Evolutionary conservation across 2,329 filamentous ascomycete species (phyloP).

Genomic region (Penicillium fuscoglaucum): DNA sequence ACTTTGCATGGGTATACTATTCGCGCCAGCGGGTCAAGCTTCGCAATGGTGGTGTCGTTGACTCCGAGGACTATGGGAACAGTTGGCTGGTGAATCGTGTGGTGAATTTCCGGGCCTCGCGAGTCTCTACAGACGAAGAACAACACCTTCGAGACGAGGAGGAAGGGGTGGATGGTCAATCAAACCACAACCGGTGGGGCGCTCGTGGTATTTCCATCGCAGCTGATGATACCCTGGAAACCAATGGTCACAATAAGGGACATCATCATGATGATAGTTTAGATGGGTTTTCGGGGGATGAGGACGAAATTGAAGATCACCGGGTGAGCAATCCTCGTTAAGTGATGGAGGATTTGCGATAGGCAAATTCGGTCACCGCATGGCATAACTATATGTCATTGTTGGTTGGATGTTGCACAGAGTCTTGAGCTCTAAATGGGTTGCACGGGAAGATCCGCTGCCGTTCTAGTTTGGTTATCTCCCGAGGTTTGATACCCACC

Average conservation of each 20-base stretch:
- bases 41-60: conserved; percentile 80
- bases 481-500: background rate
- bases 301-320: conserved; percentile 7
- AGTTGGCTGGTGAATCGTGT: conserved; percentile 82
- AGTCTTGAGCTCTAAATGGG: background rate
- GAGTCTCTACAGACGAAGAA: conserved; percentile 40
- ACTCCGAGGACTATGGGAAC: conserved; percentile 81
- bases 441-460: conserved; percentile 7
- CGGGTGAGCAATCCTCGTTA: conserved; percentile 1
- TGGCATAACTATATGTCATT: background rate
- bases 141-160: conserved; percentile 37
- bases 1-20: conserved; percentile 98
- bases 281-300: conserved; percentile 15
- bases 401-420: background rate
- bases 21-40: conserved; percentile 92
- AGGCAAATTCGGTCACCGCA: background rate
- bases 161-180: conserved; percentile 27
- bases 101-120: conserved; percentile 56
- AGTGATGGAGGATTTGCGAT: background rate
- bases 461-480: background rate
- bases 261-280: conserved; percentile 10
- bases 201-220: conserved; percentile 59
- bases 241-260: conserved; percentile 18
- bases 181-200: conserved; percentile 55
- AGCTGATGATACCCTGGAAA: conserved; percentile 54